Evolutionary conservation across 192 early-diverging fungal genomes (phyloP).

Genomic region (Coemansia sp.): DNA sequence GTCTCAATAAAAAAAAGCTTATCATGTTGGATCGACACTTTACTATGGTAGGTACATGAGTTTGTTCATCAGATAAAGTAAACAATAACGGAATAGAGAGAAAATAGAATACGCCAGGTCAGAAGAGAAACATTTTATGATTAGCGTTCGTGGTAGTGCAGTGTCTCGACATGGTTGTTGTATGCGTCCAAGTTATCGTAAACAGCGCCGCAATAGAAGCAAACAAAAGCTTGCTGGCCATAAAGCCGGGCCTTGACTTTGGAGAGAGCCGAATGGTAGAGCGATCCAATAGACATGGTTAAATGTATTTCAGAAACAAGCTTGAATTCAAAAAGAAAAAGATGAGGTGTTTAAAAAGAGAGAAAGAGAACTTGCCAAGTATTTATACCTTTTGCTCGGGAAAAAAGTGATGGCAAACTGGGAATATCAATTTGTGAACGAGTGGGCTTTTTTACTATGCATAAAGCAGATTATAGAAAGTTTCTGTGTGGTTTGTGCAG

Average conservation of each 20-base stretch:
- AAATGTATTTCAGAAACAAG: neutral
- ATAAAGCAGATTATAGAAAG: neutral
- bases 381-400: neutral
- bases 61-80: constrained; percentile 2
- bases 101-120: neutral
- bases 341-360: neutral
- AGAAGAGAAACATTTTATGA: neutral
- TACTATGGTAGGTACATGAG: neutral
- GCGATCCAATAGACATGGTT: constrained; percentile 21
- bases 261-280: constrained; percentile 14
- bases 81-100: constrained; percentile 10
- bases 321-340: constrained; percentile 1
- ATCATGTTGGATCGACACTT: neutral
- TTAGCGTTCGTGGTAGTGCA: constrained; percentile 50
- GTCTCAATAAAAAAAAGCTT: no score
- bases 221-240: constrained; percentile 44
- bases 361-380: neutral
- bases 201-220: constrained; percentile 51
- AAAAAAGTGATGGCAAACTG: no score
- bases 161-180: constrained; percentile 45
- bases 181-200: constrained; percentile 46
- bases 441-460: no score
- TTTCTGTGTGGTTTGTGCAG: constrained; percentile 13
- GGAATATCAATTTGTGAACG: neutral
- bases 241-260: constrained; percentile 30